Evolutionary conservation across 225 moss, liverwort and hornwort genomes (phyloP), one percentile per base, ranked within the genome.

Genomic region (Pseudoscleropodium purum): DNA sequence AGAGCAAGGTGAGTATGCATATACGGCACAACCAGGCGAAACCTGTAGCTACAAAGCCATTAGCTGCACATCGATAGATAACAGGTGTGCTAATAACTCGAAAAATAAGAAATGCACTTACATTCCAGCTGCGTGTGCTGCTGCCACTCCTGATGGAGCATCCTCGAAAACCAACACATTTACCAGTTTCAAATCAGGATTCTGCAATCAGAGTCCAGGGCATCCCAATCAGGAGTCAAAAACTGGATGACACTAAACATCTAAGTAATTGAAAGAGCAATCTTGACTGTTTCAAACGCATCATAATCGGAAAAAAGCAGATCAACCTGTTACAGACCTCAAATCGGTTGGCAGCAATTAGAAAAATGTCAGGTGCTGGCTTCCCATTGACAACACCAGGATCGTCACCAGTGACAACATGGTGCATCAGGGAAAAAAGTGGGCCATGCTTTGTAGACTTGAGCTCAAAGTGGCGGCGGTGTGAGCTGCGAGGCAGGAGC

Each of bases 341-440:
- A 82, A 99, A 99, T 63, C 94, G 90, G 24, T 89, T 89, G 34
- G 96, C 93, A 90, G 97, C 99, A 83, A 93, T 83, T 56, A 97
- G 93, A 79, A 97, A 99, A 88, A 97, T 97, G 73, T 97, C 96
- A 51, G 97, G 97, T 81, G 96, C 93, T 67, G 97, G 97, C 91
- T 99, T 99, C 30, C 99, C 97, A 75, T 92, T 92, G 23, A 86
- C 83, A 72, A 99, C 95, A 72, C 92, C 95, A 21, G 97, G 94
- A 91, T 99, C 99, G 72, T 99, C 99, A 84, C 99, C 97, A 79
- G 97, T 94, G 66, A 97, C 97, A 81, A 99, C 94, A 91, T 99
- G 99, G 91, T 96, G 96, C 95, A 97, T 95, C 86, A 97, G 94
- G 33, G 94, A 93, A 89, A 97, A 89, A 59, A 99, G 92, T 74